Percentiles rank a stretch among this genome's conserved stretches.
phyloP scores from a whole-genome alignment of 176 grass and related monocot species.

The Otatea glauca region DNA sequence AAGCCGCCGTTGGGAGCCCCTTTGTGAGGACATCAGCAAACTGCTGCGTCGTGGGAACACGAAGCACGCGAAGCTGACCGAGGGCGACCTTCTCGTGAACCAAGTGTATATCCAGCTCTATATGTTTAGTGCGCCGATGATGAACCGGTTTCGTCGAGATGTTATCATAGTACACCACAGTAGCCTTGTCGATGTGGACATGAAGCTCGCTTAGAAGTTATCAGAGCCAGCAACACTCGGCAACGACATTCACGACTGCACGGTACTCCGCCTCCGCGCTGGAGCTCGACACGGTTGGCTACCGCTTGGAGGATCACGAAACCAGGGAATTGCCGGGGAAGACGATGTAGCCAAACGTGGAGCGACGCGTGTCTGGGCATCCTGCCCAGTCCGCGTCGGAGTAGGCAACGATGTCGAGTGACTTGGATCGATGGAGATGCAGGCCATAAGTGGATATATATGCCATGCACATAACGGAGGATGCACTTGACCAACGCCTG shows the following conservation, averaged over 20 bases:
- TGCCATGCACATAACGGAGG: not conserved
- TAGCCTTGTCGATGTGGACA: not conserved
- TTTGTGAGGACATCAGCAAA: too few relatives aligned
- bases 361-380: too few relatives aligned
- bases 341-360: not conserved
- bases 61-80: fast-evolving
- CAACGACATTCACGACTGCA: not conserved
- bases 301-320: not conserved
- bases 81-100: not conserved
- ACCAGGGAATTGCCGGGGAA: not conserved
- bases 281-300: not conserved
- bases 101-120: not conserved
- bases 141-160: not conserved
- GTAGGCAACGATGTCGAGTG: not conserved
- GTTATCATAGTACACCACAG: not conserved
- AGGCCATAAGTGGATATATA: not conserved
- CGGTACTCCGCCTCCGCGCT: not conserved
- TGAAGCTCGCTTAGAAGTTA: not conserved
- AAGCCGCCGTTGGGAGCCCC: too few relatives aligned
- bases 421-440: not conserved
- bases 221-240: not conserved
- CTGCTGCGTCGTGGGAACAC: not conserved
- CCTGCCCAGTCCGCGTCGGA: too few relatives aligned
- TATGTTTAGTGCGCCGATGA: not conserved
- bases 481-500: not conserved